Percentiles rank a stretch among this genome's conserved stretches.
phyloP scores from a whole-genome alignment of 1,284 basidiomycete genomes.

The Singerocomus inundabilis region DNA sequence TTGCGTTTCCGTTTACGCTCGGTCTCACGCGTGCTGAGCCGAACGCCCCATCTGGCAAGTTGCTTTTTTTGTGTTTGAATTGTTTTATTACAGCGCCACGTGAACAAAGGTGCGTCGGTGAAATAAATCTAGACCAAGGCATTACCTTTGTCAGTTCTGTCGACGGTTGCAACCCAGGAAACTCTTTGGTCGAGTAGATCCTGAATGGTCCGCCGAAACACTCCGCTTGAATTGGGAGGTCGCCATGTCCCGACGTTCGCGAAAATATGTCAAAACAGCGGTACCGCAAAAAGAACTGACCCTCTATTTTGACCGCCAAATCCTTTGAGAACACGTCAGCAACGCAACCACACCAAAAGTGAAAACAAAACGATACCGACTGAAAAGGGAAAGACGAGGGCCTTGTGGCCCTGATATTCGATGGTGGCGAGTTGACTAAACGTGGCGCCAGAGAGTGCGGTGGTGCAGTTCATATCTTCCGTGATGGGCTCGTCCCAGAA shows the following conservation, averaged over 20 bases:
- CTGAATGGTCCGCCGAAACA: conserved; percentile 67
- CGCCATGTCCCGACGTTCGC: conserved; percentile 25
- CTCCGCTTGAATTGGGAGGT: conserved; percentile 61
- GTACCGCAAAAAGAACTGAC: conserved; percentile 64
- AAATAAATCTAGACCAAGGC: background rate
- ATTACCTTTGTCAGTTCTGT: conserved; percentile 72
- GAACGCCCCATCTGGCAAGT: conserved; percentile 65
- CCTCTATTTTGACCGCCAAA: conserved; percentile 61
- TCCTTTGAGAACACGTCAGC: conserved; percentile 35
- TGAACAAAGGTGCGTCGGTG: conserved; percentile 1
- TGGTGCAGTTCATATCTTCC: conserved; percentile 54
- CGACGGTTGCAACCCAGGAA: conserved; percentile 69
- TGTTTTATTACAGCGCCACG: background rate
- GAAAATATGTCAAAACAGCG: conserved; percentile 68
- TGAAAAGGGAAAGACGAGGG: conserved; percentile 71
- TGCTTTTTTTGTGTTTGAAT: conserved; percentile 40
- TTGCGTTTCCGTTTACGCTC: conserved; percentile 61
- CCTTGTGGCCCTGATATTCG: conserved; percentile 56
- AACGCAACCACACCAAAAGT: background rate
- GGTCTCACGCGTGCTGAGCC: conserved; percentile 67
- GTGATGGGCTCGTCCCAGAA: conserved; percentile 40
- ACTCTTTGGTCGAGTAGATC: conserved; percentile 78
- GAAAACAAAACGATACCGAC: conserved; percentile 39
- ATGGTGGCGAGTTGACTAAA: conserved; percentile 61
- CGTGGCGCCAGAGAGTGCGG: conserved; percentile 58